Base-by-base conservation (phyloP, 768 basidiomycete species). In the Udeniomyces megalosporus region DNA sequence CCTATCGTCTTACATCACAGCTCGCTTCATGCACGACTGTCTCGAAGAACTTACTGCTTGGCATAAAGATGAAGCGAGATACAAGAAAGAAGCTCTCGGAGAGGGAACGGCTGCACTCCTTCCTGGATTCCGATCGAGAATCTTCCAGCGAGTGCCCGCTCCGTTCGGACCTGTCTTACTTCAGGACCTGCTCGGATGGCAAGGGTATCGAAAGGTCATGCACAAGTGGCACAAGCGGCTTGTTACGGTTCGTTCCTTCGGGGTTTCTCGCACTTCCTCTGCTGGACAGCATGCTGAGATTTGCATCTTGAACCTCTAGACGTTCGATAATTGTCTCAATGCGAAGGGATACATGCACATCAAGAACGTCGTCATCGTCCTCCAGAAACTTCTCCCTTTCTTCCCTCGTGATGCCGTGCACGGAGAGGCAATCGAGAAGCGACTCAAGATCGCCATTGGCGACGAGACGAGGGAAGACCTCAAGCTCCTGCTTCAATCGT, bases 331-430 rank as follows among this genome's bases (percentile, higher is more conserved):
- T 34, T 90, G 86, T 70, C 84, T 96, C 65, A 80, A 84, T 69
- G 85, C 90, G 2, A 81, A 81, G 54, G 92, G 92, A 69, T 97
- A 92, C 72, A 93, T 96, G 86, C 90, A 90, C 69, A 87, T 96
- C 58, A 92, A 93, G 74, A 99, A 99, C 70, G 80, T 88, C n/a
- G 86, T 97, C 73, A 81, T 92, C 44, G 84, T 99, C 31, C 78
- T 95, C 66, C 88, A 91, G 70, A 88, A 95, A 72, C 81, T 96
- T 24, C 78, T 91, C 32, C 84, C 87, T 0, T 84, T 88, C 54
- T 95, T 95, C 75, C 93, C 93, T 29, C 70, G 86, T 11, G 80
- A 82, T 20, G 74, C 80, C 12, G 80, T 84, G 35, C 71, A 74
- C 50, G 70, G 70, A 26, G 66, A 69, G 45, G 63, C 65, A 22